These are phyloP conservation scores for Metarhizium guizhouense DNA, from an alignment of 2,329 filamentous ascomycete species.

Conservation along the genomic window DNA sequence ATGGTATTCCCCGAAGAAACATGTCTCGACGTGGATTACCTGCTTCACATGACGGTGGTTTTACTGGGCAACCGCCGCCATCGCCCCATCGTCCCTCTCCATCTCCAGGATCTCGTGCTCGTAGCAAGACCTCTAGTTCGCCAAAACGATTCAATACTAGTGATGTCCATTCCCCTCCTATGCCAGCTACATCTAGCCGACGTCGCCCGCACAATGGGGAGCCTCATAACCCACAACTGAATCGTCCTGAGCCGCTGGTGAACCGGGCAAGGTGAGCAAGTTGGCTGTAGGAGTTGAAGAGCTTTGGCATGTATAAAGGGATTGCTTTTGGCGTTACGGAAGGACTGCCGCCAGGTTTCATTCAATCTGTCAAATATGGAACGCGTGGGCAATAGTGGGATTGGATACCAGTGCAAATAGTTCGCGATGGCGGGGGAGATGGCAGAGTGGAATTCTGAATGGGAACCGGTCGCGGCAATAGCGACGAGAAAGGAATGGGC, in stretches of 20 bases:
- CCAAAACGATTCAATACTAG: constrained; percentile 1
- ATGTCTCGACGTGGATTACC: constrained; percentile 8
- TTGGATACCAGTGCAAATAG: background rate
- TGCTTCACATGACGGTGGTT: background rate
- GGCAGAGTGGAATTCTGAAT: background rate
- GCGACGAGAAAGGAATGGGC: too few relatives aligned
- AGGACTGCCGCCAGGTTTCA: background rate
- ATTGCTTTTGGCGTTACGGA: background rate
- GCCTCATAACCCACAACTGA: constrained; percentile 5
- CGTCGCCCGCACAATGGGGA: constrained; percentile 12
- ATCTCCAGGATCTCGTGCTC: constrained; percentile 1
- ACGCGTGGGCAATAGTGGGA: background rate
- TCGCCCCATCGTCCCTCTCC: constrained; percentile 17
- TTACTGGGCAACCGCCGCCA: constrained; percentile 6
- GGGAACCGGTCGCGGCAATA: background rate
- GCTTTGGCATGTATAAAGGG: background rate
- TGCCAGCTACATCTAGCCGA: constrained; percentile 19
- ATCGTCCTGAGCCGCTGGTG: constrained; percentile 21
- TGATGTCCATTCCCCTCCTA: constrained; percentile 9
- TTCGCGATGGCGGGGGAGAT: background rate
- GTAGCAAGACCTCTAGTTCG: constrained; percentile 2
- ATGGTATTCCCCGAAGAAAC: constrained; percentile 2
- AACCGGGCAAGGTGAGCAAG: constrained; percentile 15
- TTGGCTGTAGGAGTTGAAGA: background rate
- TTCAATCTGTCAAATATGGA: background rate